phyloP scores from a whole-genome alignment of 108 stramenopile genomes.

The Pseudonitzschia delicatissima region DNA sequence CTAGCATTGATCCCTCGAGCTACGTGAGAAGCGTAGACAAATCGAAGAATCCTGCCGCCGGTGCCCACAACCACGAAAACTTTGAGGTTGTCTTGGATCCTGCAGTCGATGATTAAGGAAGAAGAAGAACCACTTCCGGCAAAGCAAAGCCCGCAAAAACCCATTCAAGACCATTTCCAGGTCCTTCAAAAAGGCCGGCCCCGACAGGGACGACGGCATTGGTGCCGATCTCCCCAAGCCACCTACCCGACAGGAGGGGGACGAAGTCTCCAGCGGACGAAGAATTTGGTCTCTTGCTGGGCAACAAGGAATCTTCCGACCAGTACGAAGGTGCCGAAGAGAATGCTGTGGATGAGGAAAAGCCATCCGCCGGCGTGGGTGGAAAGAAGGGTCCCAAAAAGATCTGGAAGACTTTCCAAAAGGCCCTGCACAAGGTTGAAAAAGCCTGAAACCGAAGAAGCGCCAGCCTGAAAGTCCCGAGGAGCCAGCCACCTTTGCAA shows the following conservation, averaged over 20 bases:
- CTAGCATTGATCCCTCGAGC: neutral
- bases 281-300: neutral
- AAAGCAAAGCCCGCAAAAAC: too few relatives aligned
- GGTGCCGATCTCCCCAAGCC: too few relatives aligned
- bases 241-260: too few relatives aligned
- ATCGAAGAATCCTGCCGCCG: neutral
- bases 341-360: neutral
- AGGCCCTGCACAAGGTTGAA: neutral
- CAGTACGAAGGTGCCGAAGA: neutral
- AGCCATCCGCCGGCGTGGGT: neutral
- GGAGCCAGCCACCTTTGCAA: conserved; percentile 6
- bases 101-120: neutral
- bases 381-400: conserved; percentile 5
- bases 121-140: neutral
- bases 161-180: too few relatives aligned
- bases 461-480: conserved; percentile 2
- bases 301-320: neutral
- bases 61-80: conserved; percentile 33
- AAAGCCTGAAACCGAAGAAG: neutral
- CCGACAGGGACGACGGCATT: too few relatives aligned
- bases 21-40: too few relatives aligned
- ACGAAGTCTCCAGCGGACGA: neutral
- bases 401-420: conserved; percentile 2
- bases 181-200: too few relatives aligned
- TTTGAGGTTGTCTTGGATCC: conserved; percentile 42